Conservation (phyloP, 148 eudicot genomes). For the Gaultheria prostrata region DNA sequence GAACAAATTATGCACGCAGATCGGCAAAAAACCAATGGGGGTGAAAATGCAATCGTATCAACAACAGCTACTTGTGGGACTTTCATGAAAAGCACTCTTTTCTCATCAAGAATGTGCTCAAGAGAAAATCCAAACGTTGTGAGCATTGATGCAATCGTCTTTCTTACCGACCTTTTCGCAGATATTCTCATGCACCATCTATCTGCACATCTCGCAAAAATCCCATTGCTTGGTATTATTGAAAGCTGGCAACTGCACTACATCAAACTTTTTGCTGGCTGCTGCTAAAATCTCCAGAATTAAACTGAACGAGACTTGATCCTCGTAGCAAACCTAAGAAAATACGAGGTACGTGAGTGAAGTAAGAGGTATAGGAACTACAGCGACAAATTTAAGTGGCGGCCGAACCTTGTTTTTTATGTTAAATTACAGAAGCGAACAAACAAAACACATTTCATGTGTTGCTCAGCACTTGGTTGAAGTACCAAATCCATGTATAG, state of each 20-base stretch:
- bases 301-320: constrained; percentile 25
- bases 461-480: neutral
- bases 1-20: too few species aligned
- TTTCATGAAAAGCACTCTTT: too few species aligned
- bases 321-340: neutral
- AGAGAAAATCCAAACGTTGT: constrained; percentile 22
- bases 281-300: constrained; percentile 30
- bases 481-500: neutral
- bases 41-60: too few species aligned
- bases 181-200: constrained; percentile 43
- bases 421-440: too few species aligned
- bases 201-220: constrained; percentile 44
- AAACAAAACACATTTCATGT: neutral
- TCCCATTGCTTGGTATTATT: constrained; percentile 28
- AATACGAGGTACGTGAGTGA: neutral
- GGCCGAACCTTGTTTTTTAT: neutral
- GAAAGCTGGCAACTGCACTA: constrained; percentile 30
- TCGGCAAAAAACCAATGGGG: too few species aligned
- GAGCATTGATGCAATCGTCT: constrained; percentile 39
- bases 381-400: neutral
- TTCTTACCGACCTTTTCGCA: constrained; percentile 35
- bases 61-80: too few species aligned
- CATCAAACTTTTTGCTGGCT: constrained; percentile 19
- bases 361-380: too few species aligned
- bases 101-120: too few species aligned